Percentiles rank a stretch among this genome's conserved stretches.
Evolutionary conservation across 2,329 filamentous ascomycete genomes (phyloP).

Genomic region (Sclerotinia borealis): DNA sequence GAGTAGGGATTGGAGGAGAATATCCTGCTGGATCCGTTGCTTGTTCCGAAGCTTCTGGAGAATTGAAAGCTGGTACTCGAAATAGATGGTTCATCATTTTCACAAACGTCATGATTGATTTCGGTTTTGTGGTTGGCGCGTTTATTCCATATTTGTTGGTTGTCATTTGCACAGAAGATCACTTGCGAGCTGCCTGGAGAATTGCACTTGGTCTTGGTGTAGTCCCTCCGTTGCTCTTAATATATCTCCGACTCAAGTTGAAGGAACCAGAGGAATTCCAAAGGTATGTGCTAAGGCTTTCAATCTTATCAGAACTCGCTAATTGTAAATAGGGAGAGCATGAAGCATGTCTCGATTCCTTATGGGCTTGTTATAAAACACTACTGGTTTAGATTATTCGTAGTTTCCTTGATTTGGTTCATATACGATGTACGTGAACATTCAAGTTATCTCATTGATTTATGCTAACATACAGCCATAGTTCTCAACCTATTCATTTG

Average conservation of each 20-base stretch:
- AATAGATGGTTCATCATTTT: constrained; percentile 90
- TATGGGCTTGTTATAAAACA: constrained; percentile 53
- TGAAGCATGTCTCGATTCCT: constrained; percentile 43
- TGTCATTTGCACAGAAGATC: constrained; percentile 45
- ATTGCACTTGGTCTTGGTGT: constrained; percentile 72
- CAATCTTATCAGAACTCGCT: neutral
- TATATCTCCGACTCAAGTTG: constrained; percentile 66
- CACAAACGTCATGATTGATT: constrained; percentile 82
- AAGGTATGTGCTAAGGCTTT: constrained; percentile 17
- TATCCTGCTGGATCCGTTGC: constrained; percentile 81
- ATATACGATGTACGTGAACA: constrained; percentile 58
- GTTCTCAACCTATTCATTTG: constrained; percentile 80
- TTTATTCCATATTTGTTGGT: constrained; percentile 67
- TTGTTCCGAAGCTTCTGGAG: constrained; percentile 76
- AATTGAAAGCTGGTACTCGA: constrained; percentile 72
- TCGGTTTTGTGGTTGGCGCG: constrained; percentile 67
- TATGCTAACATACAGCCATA: constrained; percentile 28
- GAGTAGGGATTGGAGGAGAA: constrained; percentile 69
- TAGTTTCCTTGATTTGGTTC: constrained; percentile 77
- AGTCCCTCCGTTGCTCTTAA: constrained; percentile 67
- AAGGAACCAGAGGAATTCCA: constrained; percentile 75
- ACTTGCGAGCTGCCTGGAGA: constrained; percentile 74
- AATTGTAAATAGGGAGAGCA: constrained; percentile 27
- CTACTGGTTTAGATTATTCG: constrained; percentile 66
- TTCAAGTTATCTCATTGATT: neutral